Percentiles rank a stretch among this genome's conserved stretches.
These are phyloP conservation scores for Xylaria sp. DNA, from an alignment of 2,329 filamentous ascomycete genomes.

Conservation along the genomic window DNA sequence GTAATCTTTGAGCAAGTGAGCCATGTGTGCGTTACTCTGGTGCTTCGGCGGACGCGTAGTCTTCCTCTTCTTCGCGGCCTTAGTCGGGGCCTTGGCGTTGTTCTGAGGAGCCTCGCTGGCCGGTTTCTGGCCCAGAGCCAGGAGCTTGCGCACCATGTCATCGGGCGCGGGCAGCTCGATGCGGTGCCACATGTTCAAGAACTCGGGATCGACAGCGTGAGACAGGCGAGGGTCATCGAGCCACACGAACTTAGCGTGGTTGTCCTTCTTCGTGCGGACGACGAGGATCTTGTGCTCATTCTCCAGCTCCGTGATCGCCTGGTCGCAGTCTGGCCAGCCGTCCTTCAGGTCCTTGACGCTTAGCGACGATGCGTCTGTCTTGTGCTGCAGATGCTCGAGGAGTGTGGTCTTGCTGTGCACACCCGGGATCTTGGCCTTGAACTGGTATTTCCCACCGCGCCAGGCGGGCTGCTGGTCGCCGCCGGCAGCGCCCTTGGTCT, in stretches of 20 bases:
- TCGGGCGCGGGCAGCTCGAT: constrained; percentile 79
- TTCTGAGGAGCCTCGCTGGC: constrained; percentile 81
- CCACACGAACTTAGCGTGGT: constrained; percentile 87
- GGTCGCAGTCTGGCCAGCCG: constrained; percentile 88
- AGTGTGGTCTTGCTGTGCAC: constrained; percentile 83
- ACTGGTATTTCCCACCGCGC: constrained; percentile 78
- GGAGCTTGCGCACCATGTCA: constrained; percentile 77
- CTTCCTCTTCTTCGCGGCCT: constrained; percentile 73
- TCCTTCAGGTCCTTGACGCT: constrained; percentile 92
- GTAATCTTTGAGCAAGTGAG: constrained; percentile 74
- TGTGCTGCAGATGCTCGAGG: constrained; percentile 81
- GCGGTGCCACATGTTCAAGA: constrained; percentile 83
- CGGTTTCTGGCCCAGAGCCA: constrained; percentile 82
- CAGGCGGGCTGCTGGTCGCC: constrained; percentile 67
- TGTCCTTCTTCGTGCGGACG: constrained; percentile 91
- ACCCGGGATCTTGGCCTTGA: constrained; percentile 81
- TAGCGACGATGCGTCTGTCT: constrained; percentile 82
- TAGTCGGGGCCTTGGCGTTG: constrained; percentile 60
- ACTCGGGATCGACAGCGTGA: constrained; percentile 82
- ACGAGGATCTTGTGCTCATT: constrained; percentile 82
- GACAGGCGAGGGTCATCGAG: constrained; percentile 83
- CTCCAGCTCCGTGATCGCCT: constrained; percentile 82
- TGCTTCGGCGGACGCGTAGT: constrained; percentile 80
- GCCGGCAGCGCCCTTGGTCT: constrained; percentile 14
- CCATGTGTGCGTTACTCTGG: constrained; percentile 90